Base-by-base conservation (phyloP, 192 early-diverging fungal species). In the Coemansia sp. region DNA sequence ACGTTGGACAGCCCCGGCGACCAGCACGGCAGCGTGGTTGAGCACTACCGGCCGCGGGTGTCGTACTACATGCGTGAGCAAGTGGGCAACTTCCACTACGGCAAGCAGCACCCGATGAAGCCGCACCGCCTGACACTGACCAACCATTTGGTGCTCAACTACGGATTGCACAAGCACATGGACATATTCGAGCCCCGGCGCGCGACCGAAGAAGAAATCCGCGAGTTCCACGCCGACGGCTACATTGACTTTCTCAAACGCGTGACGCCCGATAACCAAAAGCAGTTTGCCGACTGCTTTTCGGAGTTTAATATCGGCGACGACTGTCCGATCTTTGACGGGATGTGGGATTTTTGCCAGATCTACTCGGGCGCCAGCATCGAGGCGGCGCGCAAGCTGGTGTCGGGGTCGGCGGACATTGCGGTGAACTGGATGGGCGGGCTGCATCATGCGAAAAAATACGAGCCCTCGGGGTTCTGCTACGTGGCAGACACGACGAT, bases 241-340 rank as follows among this genome's bases (percentile, higher is more conserved):
- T 99, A 99, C 62, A 90, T 99, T 30, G 91, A 95, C 12, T 99
- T 99, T 67, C 80, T 99, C 31, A 83, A 91, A 38, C 83, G 91
- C 55, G 85, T 91, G 0, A 89, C 88, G 1, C 86, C 86, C 0
- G 87, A 86, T 21, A 90, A 85, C 62, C 70, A 82, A 82, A 58
- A 66, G 51, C 35, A 64, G 27, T 80, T 81, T 53, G 63, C 73
- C 52, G 76, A 81, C 21, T 59, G 82, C 26, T 85, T 86, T 40
- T 63, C 78, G 14, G 75, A 82, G 36, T 89, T 91, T 67, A 98
- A 98, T 55, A 87, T 99, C 17, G 91, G 92, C 9, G 97, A 99
- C 50, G 97, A 99, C 75, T 97, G 95, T 54, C 97, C 97, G 4
- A 88, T 97, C 8, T 99, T 95, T 76, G 92, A 93, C 46, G 97